Evolutionary conservation across 2,329 filamentous ascomycete species (phyloP), one percentile per base, ranked within the genome.

Genomic region (Pyricularia pennisetigena): DNA sequence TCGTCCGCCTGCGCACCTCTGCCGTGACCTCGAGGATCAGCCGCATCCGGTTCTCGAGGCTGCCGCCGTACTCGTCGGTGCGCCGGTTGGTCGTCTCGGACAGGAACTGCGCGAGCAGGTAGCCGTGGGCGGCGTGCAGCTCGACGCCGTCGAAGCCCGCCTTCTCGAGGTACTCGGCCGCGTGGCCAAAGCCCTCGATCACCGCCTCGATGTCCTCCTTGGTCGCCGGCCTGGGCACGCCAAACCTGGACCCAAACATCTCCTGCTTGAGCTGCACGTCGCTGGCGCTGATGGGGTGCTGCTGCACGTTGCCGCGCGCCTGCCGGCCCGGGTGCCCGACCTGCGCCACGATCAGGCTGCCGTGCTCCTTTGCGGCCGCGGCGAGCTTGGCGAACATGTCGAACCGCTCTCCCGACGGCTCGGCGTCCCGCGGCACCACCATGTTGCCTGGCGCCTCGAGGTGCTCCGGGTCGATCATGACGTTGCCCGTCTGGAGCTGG

Each of bases 311-410:
- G 8, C 71, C 71, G 12, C 72, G 68, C 1, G 78, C 75, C 73
- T 90, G 87, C 0, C 87, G 81, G 7, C 88, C 88, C 0, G 88
- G 86, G 71, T 90, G 88, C 67, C 80, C 83, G 68, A 91, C 79
- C 73, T 91, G 88, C 0, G 78, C 86, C 16, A 90, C 75, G 28
- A 90, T 80, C 64, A 91, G 78, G 68, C 80, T 83, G 14, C 88
- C 89, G 32, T 88, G 78, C 62, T 80, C 80, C 77, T 88, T 90
- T 6, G 79, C 79, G 1, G 76, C 82, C 1, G 78, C 75, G 0
- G 87, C 88, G 68, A 90, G 70, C 62, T 82, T 79, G 74, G 82
- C 82, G 78, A 88, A 90, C 0, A 77, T 81, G 32, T 90, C 85
- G 70, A 91, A 90, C 1, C 88, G 80, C 69, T 84, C 79, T 29